phyloP scores from a whole-genome alignment of 2,329 filamentous ascomycete species.

The Fusarium lateritium region DNA sequence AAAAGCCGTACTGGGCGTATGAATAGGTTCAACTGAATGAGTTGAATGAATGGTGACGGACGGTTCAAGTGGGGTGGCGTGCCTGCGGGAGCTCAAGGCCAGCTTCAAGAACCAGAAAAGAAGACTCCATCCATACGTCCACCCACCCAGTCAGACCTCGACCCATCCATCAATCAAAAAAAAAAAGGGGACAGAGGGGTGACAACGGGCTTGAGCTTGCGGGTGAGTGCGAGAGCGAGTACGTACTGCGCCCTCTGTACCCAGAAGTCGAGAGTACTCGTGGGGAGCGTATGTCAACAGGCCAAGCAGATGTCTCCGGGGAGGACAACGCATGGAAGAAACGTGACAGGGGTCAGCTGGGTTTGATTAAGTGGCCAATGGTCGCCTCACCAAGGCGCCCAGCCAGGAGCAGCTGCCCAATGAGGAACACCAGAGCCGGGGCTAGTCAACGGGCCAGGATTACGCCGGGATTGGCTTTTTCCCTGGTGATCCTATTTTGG shows the following conservation, averaged over 20 bases:
- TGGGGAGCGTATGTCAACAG: constrained; percentile 33
- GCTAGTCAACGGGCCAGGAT: constrained; percentile 61
- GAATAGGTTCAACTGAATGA: constrained; percentile 11
- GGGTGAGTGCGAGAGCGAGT: constrained; percentile 23
- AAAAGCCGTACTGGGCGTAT: no score
- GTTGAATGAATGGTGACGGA: constrained; percentile 30
- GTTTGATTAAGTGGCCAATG: constrained; percentile 70
- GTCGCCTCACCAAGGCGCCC: constrained; percentile 55
- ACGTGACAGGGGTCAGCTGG: constrained; percentile 64
- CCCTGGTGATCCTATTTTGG: constrained; percentile 50
- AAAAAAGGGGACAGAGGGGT: constrained; percentile 39
- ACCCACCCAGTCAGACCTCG: constrained; percentile 25
- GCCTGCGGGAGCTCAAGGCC: constrained; percentile 32
- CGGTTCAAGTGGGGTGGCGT: constrained; percentile 35
- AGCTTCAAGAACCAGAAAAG: constrained; percentile 37
- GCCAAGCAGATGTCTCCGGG: constrained; percentile 48
- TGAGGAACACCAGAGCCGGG: constrained; percentile 63
- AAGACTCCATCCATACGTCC: constrained; percentile 26
- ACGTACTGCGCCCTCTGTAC: constrained; percentile 25
- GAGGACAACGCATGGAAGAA: constrained; percentile 66
- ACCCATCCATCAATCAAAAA: constrained; percentile 30
- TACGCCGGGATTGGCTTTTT: constrained; percentile 55
- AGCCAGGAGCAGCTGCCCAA: constrained; percentile 65
- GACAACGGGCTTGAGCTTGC: constrained; percentile 21
- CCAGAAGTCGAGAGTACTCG: constrained; percentile 33